These are phyloP conservation scores for Hymenotorrendiella dingleyae DNA, from an alignment of 2,329 filamentous ascomycete species.

Conservation along the genomic window DNA sequence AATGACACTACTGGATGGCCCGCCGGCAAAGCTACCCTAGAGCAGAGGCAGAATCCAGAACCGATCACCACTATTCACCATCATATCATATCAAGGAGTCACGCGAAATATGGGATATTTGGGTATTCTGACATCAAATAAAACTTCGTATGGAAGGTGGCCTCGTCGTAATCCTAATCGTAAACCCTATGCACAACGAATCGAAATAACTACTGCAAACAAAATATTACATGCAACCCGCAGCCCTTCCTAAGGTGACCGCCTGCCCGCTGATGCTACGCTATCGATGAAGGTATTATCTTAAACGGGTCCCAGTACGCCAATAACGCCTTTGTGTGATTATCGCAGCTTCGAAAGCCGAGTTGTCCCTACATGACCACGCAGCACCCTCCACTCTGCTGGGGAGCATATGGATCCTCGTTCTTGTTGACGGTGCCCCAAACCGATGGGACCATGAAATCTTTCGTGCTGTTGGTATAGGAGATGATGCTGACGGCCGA, in stretches of 20 bases:
- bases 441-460: conserved; percentile 95
- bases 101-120: neutral
- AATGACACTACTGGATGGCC: conserved; percentile 2
- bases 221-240: conserved; percentile 29
- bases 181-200: conserved; percentile 18
- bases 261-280: conserved; percentile 11
- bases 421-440: conserved; percentile 93
- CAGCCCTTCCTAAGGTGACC: conserved; percentile 9
- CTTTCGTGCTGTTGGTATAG: conserved; percentile 95
- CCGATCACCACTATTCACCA: no score
- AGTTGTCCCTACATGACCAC: conserved; percentile 70
- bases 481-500: conserved; percentile 74
- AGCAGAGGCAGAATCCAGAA: no score
- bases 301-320: conserved; percentile 24
- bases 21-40: neutral
- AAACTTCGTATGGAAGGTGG: conserved; percentile 5
- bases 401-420: conserved; percentile 90
- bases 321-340: conserved; percentile 17
- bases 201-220: conserved; percentile 22
- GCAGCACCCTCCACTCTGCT: conserved; percentile 62
- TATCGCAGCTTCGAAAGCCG: conserved; percentile 5
- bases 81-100: neutral
- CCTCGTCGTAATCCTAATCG: conserved; percentile 11
- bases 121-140: neutral
- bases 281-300: conserved; percentile 19